phyloP scores from a whole-genome alignment of 768 basidiomycete species.

The Rhizopogon vinicolor region DNA sequence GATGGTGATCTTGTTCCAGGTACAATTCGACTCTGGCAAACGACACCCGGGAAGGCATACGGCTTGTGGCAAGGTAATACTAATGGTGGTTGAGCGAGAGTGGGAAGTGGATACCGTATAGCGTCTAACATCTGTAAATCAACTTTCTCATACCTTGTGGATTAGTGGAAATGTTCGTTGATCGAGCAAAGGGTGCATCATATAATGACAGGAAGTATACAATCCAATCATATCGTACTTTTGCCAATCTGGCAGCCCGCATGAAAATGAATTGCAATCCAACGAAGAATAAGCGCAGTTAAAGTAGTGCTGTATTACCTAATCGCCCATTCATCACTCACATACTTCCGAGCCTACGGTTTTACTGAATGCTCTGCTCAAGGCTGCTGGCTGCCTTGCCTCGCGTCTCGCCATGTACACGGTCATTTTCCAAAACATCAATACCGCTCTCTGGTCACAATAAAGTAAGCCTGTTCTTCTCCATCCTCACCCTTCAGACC shows the following conservation, averaged over 20 bases:
- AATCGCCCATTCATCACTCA: too few relatives aligned
- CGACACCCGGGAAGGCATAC: slow-evolving; percentile 88
- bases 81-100: slow-evolving; percentile 35
- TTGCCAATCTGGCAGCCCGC: not conserved
- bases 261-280: too few relatives aligned
- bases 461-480: slow-evolving; percentile 26
- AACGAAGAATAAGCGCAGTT: too few relatives aligned
- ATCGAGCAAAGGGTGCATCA: slow-evolving; percentile 10
- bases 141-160: slow-evolving; percentile 8
- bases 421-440: slow-evolving; percentile 16
- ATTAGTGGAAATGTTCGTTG: slow-evolving; percentile 13
- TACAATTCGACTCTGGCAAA: slow-evolving; percentile 96
- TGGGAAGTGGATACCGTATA: slow-evolving; percentile 10
- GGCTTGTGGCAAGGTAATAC: slow-evolving; percentile 80
- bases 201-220: slow-evolving; percentile 14
- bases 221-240: slow-evolving; percentile 8
- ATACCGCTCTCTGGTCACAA: slow-evolving; percentile 32
- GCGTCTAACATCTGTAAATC: not conserved
- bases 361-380: not conserved
- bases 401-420: not conserved
- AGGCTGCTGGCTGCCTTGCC: not conserved
- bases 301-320: too few relatives aligned
- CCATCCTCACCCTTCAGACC: not conserved
- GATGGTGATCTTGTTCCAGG: slow-evolving; percentile 38
- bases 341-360: too few relatives aligned